Evolutionary conservation across 768 basidiomycete species (phyloP), one percentile per base, ranked within the genome.

Genomic region (Trametes coccinea): DNA sequence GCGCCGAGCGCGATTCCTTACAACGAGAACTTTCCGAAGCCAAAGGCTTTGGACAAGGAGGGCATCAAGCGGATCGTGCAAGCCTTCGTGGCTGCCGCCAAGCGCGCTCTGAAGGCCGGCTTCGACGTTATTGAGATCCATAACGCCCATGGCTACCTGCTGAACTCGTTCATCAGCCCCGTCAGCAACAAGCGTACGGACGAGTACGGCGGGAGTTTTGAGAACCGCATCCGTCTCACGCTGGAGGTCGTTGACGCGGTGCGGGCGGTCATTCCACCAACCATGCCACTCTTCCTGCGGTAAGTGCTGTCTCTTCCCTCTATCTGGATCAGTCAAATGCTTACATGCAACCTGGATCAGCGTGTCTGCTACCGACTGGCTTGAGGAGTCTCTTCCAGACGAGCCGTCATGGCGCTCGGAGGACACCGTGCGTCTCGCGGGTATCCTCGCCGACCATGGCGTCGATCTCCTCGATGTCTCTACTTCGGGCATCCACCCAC

Each of bases 401-500:
- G 83, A 88, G 62, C 80, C 81, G 10, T 83, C 83, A 5, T 91
- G 92, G 90, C 80, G 82, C 14, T 63, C 82, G 1, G 84, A 88
- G 69, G 91, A 93, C 69, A 89, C 87, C 2, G 82, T 82, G 27
- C 75, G 79, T 34, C 75, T 92, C 27, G 82, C 85, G 2, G 74
- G 77, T 16, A 80, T 86, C 63, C 79, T 93, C 16, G 78, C 77
- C 16, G 79, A 82, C 13, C 80, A 84, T 46, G 90, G 90, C 5
- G 81, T 93, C 53, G 92, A 93, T 71, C 76, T 93, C 39, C 73
- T 93, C 48, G 92, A 93, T 65, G 81, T 90, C 39, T 88, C 86
- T 4, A 79, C 80, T 0, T 90, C 85, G 3, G 92, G 90, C 1
- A 83, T 80, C 53, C 75, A 79, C 59, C 70, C 78, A 1, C 64